Evolutionary conservation across 164 flowering plant genomes (phyloP), one percentile per base, ranked within the genome.

Genomic region (Cinnamomum micranthum): DNA sequence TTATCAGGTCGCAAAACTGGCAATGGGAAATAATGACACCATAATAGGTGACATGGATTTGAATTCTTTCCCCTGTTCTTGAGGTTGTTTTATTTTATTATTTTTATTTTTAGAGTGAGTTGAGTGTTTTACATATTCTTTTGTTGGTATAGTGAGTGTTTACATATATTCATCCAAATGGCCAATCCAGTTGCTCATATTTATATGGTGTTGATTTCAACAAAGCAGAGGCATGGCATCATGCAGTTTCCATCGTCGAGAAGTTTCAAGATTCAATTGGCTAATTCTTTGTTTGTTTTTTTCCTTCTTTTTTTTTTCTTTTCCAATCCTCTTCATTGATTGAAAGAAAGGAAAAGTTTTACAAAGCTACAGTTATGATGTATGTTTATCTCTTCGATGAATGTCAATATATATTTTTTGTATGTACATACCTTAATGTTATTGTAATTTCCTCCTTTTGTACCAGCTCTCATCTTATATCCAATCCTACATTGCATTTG

Each of bases 141-240:
- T 31, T 31, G n/a, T 31, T 31, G 35, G 35, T 31, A 31, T 41
- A 41, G 47, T 41, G 47, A 41, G 47, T 35, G 47, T 41, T 1
- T 41, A 9, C 47, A 7, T 41, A 51, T 25, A 22, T 31, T 24
- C 72, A 20, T 71, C 65, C 24, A 24, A 25, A 13, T 78, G 76
- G 78, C 88, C 91, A 86, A 87, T 85, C 80, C 85, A 84, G 84
- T 86, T 87, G 90, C 88, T 84, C 77, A 80, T 80, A 73, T 68
- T 79, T 78, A 59, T 71, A 71, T 52, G 19, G 31, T 75, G 82
- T 68, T 74, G 78, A 74, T 78, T 69, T 78, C 70, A 14, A 23
- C 62, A 7, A 41, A 71, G 73, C 73, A 77, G 71, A 50, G 63
- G 71, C 27, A 66, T 66, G 50, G 35, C 31, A 52, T 23, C 47